Conservation (phyloP, 2,329 filamentous ascomycete species). For the Epichloe gansuensis region DNA sequence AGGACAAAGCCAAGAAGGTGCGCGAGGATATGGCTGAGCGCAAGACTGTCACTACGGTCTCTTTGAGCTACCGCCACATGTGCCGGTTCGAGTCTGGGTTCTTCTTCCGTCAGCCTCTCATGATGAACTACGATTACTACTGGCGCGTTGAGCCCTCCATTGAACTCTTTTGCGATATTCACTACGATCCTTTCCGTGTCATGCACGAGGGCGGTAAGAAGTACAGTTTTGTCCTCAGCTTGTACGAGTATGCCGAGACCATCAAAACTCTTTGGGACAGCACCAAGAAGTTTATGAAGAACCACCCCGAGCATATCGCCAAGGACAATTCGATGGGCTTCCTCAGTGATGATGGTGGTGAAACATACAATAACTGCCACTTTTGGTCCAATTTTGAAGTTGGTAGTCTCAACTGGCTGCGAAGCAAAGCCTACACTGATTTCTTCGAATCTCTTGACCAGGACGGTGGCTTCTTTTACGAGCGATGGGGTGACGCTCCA, state of each 20-base stretch:
- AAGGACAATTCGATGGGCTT: conserved; percentile 81
- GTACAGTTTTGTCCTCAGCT: conserved; percentile 90
- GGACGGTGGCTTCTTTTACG: conserved; percentile 97
- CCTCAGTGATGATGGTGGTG: conserved; percentile 80
- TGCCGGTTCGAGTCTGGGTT: conserved; percentile 98
- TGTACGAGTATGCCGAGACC: conserved; percentile 95
- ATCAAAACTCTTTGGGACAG: conserved; percentile 95
- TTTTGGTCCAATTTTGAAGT: conserved; percentile 99
- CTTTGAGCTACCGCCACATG: conserved; percentile 96
- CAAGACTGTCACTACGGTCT: conserved; percentile 95
- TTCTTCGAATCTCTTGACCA: conserved; percentile 81
- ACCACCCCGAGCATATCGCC: conserved; percentile 77
- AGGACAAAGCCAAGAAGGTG: conserved; percentile 81
- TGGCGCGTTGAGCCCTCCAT: conserved; percentile 98
- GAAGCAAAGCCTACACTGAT: conserved; percentile 77
- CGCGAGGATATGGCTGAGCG: conserved; percentile 86
- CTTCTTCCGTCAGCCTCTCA: conserved; percentile 90
- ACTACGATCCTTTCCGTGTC: conserved; percentile 91
- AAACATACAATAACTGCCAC: conserved; percentile 94
- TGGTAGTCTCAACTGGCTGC: conserved; percentile 85
- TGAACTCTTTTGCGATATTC: conserved; percentile 89
- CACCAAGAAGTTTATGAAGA: conserved; percentile 85
- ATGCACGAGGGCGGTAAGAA: conserved; percentile 97
- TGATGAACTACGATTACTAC: conserved; percentile 98
- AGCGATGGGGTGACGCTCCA: conserved; percentile 94